These are phyloP conservation scores for Aspergillus indologenus DNA, from an alignment of 495 filamentous ascomycete genomes.

Conservation along the genomic window DNA sequence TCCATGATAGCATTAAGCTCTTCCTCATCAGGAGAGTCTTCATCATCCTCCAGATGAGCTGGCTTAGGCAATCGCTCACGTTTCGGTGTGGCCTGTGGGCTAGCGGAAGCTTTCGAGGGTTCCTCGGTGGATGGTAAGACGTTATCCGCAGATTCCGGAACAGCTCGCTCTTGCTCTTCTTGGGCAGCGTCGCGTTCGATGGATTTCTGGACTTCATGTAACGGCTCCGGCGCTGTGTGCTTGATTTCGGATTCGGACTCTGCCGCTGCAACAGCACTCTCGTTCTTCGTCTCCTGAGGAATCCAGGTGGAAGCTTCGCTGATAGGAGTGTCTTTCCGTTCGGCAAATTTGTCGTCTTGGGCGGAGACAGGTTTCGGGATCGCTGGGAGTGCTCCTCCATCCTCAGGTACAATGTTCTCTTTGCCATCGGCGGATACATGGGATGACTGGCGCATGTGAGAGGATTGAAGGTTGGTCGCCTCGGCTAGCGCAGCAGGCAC, in stretches of 20 bases:
- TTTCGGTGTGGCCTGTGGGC: slow-evolving; percentile 22
- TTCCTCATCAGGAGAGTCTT: slow-evolving; percentile 59
- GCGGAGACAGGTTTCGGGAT: slow-evolving; percentile 1
- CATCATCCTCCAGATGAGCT: slow-evolving; percentile 22
- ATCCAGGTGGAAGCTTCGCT: slow-evolving; percentile 44
- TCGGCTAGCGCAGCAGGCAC: slow-evolving; percentile 51
- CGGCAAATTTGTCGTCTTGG: slow-evolving; percentile 24
- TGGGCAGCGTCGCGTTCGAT: background rate
- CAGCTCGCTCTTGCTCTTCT: slow-evolving; percentile 16
- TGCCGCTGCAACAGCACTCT: slow-evolving; percentile 35
- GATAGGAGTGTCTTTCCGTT: slow-evolving; percentile 33
- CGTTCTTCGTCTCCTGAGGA: slow-evolving; percentile 41
- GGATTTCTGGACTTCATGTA: background rate
- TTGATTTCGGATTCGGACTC: slow-evolving; percentile 26
- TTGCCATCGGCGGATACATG: slow-evolving; percentile 42
- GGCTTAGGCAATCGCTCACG: slow-evolving; percentile 14
- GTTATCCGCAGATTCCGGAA: background rate
- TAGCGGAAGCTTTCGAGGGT: slow-evolving; percentile 31
- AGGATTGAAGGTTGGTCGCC: slow-evolving; percentile 34
- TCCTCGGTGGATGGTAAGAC: slow-evolving; percentile 23
- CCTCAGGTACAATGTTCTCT: slow-evolving; percentile 40
- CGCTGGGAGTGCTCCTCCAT: background rate
- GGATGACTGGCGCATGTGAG: slow-evolving; percentile 26
- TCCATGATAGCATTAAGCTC: slow-evolving; percentile 87
- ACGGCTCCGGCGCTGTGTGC: slow-evolving; percentile 8